Evolutionary conservation across 371 early-diverging fungal genomes (phyloP).

Genomic region (Saksenaea vasiformis): DNA sequence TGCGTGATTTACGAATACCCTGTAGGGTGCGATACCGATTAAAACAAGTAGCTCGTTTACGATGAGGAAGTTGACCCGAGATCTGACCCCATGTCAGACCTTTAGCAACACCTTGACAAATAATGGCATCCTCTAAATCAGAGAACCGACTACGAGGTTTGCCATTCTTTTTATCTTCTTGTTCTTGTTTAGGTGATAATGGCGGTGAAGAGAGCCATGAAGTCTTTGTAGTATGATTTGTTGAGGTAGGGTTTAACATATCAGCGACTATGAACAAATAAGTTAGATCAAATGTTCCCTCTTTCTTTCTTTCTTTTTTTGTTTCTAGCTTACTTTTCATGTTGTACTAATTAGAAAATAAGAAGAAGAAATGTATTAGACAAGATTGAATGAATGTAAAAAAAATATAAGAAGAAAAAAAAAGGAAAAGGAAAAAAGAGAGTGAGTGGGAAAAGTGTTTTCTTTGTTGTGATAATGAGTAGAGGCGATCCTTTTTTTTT

Average conservation of each 20-base stretch:
- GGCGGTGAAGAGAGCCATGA: conserved; percentile 38
- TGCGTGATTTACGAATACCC: conserved; percentile 53
- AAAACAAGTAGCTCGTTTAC: conserved; percentile 55
- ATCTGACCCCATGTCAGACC: conserved; percentile 56
- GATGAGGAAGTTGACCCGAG: conserved; percentile 51
- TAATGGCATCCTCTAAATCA: conserved; percentile 46
- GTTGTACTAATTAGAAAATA: not conserved
- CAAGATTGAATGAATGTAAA: not conserved
- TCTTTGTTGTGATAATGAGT: not conserved
- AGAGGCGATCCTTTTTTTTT: not conserved
- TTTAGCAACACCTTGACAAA: conserved; percentile 51
- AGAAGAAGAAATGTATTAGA: not conserved
- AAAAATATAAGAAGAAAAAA: not conserved
- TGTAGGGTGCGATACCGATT: conserved; percentile 52
- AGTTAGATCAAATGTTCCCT: not conserved
- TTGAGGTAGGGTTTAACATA: conserved; percentile 43
- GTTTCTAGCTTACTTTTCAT: conserved; percentile 36
- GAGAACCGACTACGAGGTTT: conserved; percentile 56
- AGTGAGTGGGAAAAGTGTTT: not conserved
- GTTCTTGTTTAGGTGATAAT: conserved; percentile 32
- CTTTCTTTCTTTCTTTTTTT: not conserved
- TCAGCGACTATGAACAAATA: conserved; percentile 33
- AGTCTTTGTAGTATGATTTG: conserved; percentile 6
- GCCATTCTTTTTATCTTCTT: conserved; percentile 15
- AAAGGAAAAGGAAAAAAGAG: not conserved